A percentile compares a stretch with the other conserved stretches of the same genome.
Evolutionary conservation across 179 eudicot species (phyloP).

Genomic region (Beta macrorhiza): DNA sequence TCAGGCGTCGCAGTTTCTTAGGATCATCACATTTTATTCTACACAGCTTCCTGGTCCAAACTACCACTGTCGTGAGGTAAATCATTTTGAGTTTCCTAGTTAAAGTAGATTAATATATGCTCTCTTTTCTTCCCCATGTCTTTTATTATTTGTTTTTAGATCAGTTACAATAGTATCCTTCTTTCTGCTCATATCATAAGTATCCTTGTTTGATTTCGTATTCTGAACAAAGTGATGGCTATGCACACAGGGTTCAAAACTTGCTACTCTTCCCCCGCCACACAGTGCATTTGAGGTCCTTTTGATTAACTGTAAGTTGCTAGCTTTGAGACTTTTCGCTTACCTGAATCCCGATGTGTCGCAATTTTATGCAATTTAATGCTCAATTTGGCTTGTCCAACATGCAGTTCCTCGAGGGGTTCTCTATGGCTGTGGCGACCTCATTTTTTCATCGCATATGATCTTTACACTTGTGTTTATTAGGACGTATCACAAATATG

Average conservation of each 20-base stretch:
- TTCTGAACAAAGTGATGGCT: slow-evolving; percentile 9
- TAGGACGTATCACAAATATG: slow-evolving; percentile 87
- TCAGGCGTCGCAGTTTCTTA: slow-evolving; percentile 48
- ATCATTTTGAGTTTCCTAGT: background rate
- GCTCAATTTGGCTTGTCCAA: slow-evolving; percentile 20
- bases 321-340: background rate
- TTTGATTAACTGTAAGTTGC: slow-evolving; percentile 57
- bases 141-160: background rate
- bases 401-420: slow-evolving; percentile 81
- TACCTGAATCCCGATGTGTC: background rate
- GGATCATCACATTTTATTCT: slow-evolving; percentile 83
- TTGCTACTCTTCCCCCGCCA: slow-evolving; percentile 75
- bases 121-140: background rate
- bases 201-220: background rate
- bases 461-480: slow-evolving; percentile 87
- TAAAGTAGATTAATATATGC: background rate
- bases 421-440: slow-evolving; percentile 94
- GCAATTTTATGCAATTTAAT: background rate
- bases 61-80: slow-evolving; percentile 93
- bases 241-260: slow-evolving; percentile 64
- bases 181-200: no score
- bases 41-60: slow-evolving; percentile 96
- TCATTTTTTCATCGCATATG: slow-evolving; percentile 97
- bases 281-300: slow-evolving; percentile 51
- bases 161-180: background rate